phyloP scores from a whole-genome alignment of 371 early-diverging fungal genomes.

The Lichtheimia ramosa region DNA sequence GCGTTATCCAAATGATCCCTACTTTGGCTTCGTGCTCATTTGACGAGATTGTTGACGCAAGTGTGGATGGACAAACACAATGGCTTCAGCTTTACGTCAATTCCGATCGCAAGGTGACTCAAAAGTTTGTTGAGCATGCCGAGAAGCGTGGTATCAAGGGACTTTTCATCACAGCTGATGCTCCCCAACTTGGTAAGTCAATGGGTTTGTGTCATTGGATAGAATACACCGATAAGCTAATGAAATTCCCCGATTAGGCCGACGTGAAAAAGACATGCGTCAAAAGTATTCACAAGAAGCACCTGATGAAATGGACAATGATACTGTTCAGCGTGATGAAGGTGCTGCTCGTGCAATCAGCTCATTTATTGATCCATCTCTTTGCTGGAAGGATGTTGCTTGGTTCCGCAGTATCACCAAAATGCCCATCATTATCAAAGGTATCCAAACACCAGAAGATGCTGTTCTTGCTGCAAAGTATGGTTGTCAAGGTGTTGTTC shows the following conservation, averaged over 20 bases:
- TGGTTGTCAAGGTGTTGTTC: slow-evolving; percentile 82
- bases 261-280: slow-evolving; percentile 90
- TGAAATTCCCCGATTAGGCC: slow-evolving; percentile 44
- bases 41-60: slow-evolving; percentile 58
- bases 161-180: slow-evolving; percentile 92
- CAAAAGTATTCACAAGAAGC: slow-evolving; percentile 54
- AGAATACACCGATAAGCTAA: not conserved
- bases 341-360: slow-evolving; percentile 81
- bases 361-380: slow-evolving; percentile 71
- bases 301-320: slow-evolving; percentile 33
- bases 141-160: slow-evolving; percentile 81
- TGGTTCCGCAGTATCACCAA: slow-evolving; percentile 85
- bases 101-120: slow-evolving; percentile 72
- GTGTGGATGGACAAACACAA: slow-evolving; percentile 37
- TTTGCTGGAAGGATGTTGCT: slow-evolving; percentile 86
- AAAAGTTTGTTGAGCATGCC: slow-evolving; percentile 75
- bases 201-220: not conserved
- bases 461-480: slow-evolving; percentile 79
- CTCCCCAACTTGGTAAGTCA: slow-evolving; percentile 71
- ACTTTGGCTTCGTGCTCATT: slow-evolving; percentile 74
- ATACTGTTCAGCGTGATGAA: slow-evolving; percentile 34
- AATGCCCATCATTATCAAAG: slow-evolving; percentile 91
- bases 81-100: slow-evolving; percentile 96
- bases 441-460: slow-evolving; percentile 89
- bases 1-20: slow-evolving; percentile 69